Evolutionary conservation across 2,329 filamentous ascomycete genomes (phyloP).

Genomic region (Ophiosphaerella herpotricha): DNA sequence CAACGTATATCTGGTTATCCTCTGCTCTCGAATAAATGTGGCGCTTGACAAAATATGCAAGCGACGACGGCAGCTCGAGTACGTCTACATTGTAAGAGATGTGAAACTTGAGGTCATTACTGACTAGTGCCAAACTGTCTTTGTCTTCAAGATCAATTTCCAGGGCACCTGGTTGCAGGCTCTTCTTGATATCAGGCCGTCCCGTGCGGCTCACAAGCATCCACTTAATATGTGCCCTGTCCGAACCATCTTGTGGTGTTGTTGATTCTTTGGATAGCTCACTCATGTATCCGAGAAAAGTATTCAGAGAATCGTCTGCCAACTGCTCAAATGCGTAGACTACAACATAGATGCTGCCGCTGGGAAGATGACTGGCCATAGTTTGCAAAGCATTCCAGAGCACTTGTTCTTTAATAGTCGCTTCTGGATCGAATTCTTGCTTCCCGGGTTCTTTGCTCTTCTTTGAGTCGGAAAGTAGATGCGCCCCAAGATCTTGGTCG

Average conservation of each 20-base stretch:
- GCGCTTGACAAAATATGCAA: conserved; percentile 29
- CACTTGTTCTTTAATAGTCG: conserved; percentile 15
- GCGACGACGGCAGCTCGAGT: conserved; percentile 15
- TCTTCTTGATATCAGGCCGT: conserved; percentile 23
- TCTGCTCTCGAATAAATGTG: conserved; percentile 26
- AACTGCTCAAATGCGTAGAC: conserved; percentile 26
- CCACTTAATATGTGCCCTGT: conserved; percentile 19
- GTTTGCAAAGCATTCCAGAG: conserved; percentile 25
- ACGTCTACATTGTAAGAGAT: conserved; percentile 22
- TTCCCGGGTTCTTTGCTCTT: conserved; percentile 19
- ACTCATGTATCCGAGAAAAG: conserved; percentile 17
- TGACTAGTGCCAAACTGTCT: conserved; percentile 18
- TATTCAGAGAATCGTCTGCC: conserved; percentile 20
- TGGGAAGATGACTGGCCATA: conserved; percentile 15
- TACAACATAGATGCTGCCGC: conserved; percentile 20
- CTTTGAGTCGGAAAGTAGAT: conserved; percentile 25
- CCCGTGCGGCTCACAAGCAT: conserved; percentile 23
- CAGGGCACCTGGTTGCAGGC: conserved; percentile 13
- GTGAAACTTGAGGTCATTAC: conserved; percentile 18
- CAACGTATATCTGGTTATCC: conserved; percentile 29
- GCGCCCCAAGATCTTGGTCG: conserved; percentile 22
- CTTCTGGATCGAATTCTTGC: conserved; percentile 22
- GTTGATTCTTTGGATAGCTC: conserved; percentile 1
- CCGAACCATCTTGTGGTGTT: not conserved
- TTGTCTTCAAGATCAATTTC: conserved; percentile 26